Evolutionary conservation across 2,329 filamentous ascomycete species (phyloP), one percentile per base, ranked within the genome.

Genomic region (Leptographium wingfieldii): DNA sequence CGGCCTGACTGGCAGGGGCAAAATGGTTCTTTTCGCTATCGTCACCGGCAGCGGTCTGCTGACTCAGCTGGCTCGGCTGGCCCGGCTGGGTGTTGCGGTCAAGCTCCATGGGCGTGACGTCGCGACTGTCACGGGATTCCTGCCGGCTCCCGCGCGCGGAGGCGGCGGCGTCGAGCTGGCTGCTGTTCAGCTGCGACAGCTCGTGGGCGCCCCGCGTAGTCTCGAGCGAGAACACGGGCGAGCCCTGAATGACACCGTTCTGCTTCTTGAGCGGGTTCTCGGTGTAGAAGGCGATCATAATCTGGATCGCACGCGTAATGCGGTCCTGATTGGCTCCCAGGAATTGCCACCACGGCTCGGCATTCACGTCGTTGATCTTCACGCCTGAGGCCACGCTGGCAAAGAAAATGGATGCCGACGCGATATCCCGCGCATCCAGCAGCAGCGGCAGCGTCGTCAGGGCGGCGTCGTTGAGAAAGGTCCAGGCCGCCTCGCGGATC

Each of bases 401-500:
- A 62, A 92, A 94, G 73, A 95, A 96, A 31, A 99, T 81, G 22
- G 91, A 86, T 31, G 85, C 86, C 38, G 92, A 87, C 19, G 92
- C 91, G 58, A 97, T 88, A 48, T 90, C 89, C 49, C 85, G 82
- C 19, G 90, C 83, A 25, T 84, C 83, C 71, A 92, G 87, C 35
- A 95, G 78, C 3, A 99, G 80, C 62, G 92, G 95, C 56, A 97
- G 78, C 49, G 86, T 83, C 0, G 92, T 97, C 62, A 92, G 83
- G 65, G 85, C 88, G 25, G 87, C 88, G 72, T 99, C 94, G 69
- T 95, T 96, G 64, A 95, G 84, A 68, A 96, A 97, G 0, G 90
- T 87, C 91, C 94, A 97, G 1, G 66, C 64, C 19, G 66, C 61
- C 51, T 66, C 65, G 60, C 65, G 63, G 43, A 67, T 33, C 19